A percentile compares a stretch with the other conserved stretches of the same genome.
Evolutionary conservation across 2,329 filamentous ascomycete species (phyloP).

Genomic region (Ophiostoma quercus): DNA sequence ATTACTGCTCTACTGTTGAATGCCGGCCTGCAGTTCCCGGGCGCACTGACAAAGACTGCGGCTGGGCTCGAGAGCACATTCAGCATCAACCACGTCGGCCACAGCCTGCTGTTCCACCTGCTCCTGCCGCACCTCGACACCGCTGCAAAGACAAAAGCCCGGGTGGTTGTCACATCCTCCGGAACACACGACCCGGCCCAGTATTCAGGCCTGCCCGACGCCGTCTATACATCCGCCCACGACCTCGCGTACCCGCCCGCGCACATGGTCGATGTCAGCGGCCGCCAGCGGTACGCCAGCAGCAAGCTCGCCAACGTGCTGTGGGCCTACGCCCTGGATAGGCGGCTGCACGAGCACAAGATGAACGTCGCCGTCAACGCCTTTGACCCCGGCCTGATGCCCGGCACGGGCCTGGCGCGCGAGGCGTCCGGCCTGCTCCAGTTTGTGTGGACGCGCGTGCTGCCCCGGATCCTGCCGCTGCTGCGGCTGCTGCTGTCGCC

Average conservation of each 20-base stretch:
- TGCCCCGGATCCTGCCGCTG: constrained; percentile 16
- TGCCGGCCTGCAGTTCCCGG: constrained; percentile 22
- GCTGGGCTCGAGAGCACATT: constrained; percentile 45
- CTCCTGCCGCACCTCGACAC: constrained; percentile 37
- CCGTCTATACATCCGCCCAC: constrained; percentile 27
- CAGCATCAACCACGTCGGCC: constrained; percentile 46
- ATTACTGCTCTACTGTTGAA: constrained; percentile 14
- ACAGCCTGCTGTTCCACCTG: constrained; percentile 40
- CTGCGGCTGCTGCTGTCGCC: constrained; percentile 2
- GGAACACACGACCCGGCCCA: constrained; percentile 45
- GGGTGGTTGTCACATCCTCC: constrained; percentile 43
- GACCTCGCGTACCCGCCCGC: constrained; percentile 21
- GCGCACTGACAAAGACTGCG: constrained; percentile 10
- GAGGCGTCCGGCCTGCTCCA: constrained; percentile 30
- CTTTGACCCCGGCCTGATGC: constrained; percentile 25
- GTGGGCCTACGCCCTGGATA: constrained; percentile 43
- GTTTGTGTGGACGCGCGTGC: constrained; percentile 27
- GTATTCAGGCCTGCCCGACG: constrained; percentile 40
- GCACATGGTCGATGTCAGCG: constrained; percentile 13
- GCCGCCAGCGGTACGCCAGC: constrained; percentile 24
- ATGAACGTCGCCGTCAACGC: constrained; percentile 15
- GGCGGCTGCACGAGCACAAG: constrained; percentile 25
- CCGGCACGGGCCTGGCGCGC: constrained; percentile 34
- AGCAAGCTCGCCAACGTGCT: constrained; percentile 30
- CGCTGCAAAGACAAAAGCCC: constrained; percentile 28